A percentile compares a stretch with the other conserved stretches of the same genome.
Conservation (phyloP, 768 basidiomycete species). For the Lactifluus subvellereus region DNA sequence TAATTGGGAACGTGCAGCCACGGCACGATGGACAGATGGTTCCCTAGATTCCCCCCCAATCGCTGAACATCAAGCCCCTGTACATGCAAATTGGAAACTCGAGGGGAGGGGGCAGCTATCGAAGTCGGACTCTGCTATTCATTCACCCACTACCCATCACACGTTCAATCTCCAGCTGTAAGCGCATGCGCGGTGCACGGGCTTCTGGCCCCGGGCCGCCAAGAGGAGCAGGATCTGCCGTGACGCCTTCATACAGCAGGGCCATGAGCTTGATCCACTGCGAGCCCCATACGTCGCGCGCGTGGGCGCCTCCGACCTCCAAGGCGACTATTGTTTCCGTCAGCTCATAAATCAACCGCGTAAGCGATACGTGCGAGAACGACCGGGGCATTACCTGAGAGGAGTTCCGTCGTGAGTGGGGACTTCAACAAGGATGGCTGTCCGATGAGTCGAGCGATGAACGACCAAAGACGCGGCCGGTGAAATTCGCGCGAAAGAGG, state of each 20-base stretch:
- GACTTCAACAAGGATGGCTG: slow-evolving; percentile 47
- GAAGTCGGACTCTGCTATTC: background rate
- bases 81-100: slow-evolving; percentile 8
- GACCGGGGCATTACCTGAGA: slow-evolving; percentile 46
- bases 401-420: slow-evolving; percentile 57
- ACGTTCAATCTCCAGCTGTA: slow-evolving; percentile 60
- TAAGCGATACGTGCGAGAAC: slow-evolving; percentile 2
- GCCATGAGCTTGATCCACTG: slow-evolving; percentile 74
- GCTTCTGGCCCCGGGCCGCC: slow-evolving; percentile 31
- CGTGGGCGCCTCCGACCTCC: slow-evolving; percentile 62
- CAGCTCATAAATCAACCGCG: slow-evolving; percentile 1
- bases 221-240: slow-evolving; percentile 40
- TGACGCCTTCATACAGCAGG: slow-evolving; percentile 59
- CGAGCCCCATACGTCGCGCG: slow-evolving; percentile 60
- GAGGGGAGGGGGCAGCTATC: background rate
- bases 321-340: slow-evolving; percentile 46
- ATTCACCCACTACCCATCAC: slow-evolving; percentile 37
- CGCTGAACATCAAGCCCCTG: slow-evolving; percentile 5
- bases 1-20: slow-evolving; percentile 5
- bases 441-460: slow-evolving; percentile 58
- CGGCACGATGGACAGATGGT: background rate
- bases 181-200: slow-evolving; percentile 48
- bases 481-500: slow-evolving; percentile 53
- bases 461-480: slow-evolving; percentile 62
- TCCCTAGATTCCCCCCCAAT: slow-evolving; percentile 1